Base-by-base conservation (phyloP, 192 early-diverging fungal genomes). In the Backusella luteola region DNA sequence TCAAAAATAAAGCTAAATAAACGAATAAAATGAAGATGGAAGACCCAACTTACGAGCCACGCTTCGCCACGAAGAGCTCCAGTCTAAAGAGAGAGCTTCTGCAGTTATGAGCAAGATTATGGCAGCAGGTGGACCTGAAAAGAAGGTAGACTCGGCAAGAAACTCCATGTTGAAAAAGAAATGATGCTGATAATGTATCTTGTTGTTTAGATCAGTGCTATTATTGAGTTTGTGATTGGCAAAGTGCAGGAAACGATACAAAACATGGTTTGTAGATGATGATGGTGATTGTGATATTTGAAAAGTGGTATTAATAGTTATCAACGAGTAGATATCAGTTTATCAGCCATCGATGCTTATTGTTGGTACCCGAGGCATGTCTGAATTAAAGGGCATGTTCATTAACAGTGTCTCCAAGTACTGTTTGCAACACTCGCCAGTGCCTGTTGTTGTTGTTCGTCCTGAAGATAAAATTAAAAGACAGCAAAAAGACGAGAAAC, bases 281-380 rank as follows among this genome's bases (percentile, higher is more conserved):
- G 53, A 12, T 26, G 15, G 17, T 6, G 15, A 5, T 35, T 12
- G 34, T 66, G 23, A 3, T 42, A 44, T 12, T 36, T 36, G 5
- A 36, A 53, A 39, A 29, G 15, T n/a, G 6, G 17, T 52, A 14
- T 38, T 74, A 66, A 74, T 63, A 42, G 26, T 19, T 9, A 74
- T 32, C 32, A 12, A 66, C 36, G 19, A 34, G 39, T 69, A 89
- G 87, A 87, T 89, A 66, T 77, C 82, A 17, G 87, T 89, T 83
- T 89, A 89, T 42, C 84, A 93, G 66, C 91, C 91, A 41, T 84
- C 87, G 0, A 88, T 91, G 84, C 78, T 93, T 32, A 86, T 93
- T 72, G 90, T 93, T 69, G 92, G 92, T 56, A 91, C 91, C 1
- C 84, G 89, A 73, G 92, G 92, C n/a, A 85, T 89, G 4, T 90